phyloP scores from a whole-genome alignment of 1,284 basidiomycete genomes.

The Meira miltonrushii region DNA sequence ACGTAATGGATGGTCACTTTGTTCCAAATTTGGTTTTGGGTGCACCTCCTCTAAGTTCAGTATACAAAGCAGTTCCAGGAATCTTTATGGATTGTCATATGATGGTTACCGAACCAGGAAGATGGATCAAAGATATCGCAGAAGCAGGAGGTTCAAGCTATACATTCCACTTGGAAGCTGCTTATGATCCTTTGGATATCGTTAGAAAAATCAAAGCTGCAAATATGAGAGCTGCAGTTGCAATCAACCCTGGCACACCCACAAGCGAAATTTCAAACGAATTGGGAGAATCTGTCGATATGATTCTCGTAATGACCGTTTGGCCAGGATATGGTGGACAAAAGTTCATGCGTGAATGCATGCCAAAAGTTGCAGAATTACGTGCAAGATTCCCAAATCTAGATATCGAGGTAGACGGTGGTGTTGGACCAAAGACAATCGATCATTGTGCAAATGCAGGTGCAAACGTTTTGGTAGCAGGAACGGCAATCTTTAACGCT shows the following conservation, averaged over 20 bases:
- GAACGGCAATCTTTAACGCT: slow-evolving; percentile 88
- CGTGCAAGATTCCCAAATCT: slow-evolving; percentile 76
- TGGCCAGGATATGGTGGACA: slow-evolving; percentile 68
- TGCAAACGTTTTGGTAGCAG: slow-evolving; percentile 93
- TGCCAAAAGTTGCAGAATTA: slow-evolving; percentile 86
- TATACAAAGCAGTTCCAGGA: slow-evolving; percentile 81
- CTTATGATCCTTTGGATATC: slow-evolving; percentile 49
- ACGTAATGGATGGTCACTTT: slow-evolving; percentile 62
- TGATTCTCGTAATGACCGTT: slow-evolving; percentile 53
- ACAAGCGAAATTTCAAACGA: slow-evolving; percentile 48
- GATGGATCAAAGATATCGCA: slow-evolving; percentile 94
- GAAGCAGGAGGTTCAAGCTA: slow-evolving; percentile 90
- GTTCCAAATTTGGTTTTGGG: slow-evolving; percentile 71
- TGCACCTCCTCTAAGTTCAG: slow-evolving; percentile 55
- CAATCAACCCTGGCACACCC: slow-evolving; percentile 51
- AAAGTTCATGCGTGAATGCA: slow-evolving; percentile 89
- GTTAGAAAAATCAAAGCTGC: slow-evolving; percentile 46
- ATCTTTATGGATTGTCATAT: slow-evolving; percentile 99
- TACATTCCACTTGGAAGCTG: slow-evolving; percentile 93
- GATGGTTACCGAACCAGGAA: slow-evolving; percentile 95
- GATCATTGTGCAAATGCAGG: slow-evolving; percentile 85
- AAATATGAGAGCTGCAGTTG: slow-evolving; percentile 49
- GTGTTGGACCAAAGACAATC: slow-evolving; percentile 85
- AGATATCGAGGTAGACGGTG: slow-evolving; percentile 96
- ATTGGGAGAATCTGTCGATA: slow-evolving; percentile 45